A percentile compares a stretch with the other conserved stretches of the same genome.
Conservation (phyloP, 768 basidiomycete genomes). For the Tricholomella constricta region DNA sequence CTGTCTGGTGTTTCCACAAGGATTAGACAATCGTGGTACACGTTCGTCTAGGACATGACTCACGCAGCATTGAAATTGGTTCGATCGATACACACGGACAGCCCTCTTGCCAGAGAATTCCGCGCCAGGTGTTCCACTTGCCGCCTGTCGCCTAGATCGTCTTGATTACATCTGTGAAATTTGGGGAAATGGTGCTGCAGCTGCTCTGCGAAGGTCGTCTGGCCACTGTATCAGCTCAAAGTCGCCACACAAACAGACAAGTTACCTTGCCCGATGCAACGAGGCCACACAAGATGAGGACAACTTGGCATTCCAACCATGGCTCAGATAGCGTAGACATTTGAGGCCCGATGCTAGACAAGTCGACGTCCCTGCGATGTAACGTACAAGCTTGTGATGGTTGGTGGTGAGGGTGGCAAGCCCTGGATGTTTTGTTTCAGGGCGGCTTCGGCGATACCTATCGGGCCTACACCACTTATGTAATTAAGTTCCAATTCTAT, state of each 20-base stretch:
- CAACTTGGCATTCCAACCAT: slow-evolving; percentile 43
- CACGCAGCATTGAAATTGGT: slow-evolving; percentile 74
- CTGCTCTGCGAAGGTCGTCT: slow-evolving; percentile 73
- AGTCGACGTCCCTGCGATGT: neutral
- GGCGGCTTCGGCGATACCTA: too few relatives aligned
- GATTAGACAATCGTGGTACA: slow-evolving; percentile 10
- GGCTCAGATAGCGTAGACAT: slow-evolving; percentile 17
- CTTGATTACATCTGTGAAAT: slow-evolving; percentile 77
- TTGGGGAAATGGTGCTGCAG: slow-evolving; percentile 59
- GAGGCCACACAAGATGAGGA: slow-evolving; percentile 74
- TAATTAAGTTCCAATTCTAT: too few relatives aligned
- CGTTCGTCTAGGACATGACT: slow-evolving; percentile 23
- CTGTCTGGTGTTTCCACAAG: slow-evolving; percentile 46
- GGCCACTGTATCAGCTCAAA: slow-evolving; percentile 6
- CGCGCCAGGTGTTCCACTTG: slow-evolving; percentile 65
- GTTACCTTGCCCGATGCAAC: slow-evolving; percentile 74
- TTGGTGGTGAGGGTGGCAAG: neutral
- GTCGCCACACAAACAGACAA: slow-evolving; percentile 1
- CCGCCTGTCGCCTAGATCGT: slow-evolving; percentile 70
- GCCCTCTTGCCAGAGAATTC: slow-evolving; percentile 51
- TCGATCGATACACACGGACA: slow-evolving; percentile 78
- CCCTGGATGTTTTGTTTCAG: too few relatives aligned
- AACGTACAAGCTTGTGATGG: neutral
- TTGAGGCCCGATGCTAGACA: neutral
- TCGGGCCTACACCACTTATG: too few relatives aligned